Evolutionary conservation across 2,329 filamentous ascomycete genomes (phyloP).

Genomic region (Fusarium incarnatum): DNA sequence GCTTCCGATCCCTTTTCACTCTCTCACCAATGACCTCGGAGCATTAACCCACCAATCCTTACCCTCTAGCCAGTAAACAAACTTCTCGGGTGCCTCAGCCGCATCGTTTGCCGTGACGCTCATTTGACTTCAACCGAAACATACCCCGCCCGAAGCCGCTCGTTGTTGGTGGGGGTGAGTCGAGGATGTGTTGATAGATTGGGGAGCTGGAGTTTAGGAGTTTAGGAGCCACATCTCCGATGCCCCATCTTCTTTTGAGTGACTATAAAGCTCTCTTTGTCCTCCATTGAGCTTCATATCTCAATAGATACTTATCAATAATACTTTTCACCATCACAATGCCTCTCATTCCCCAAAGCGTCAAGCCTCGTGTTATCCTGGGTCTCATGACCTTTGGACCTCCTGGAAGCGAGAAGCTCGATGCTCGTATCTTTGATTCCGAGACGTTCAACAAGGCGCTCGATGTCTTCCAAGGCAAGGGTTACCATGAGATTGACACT

Average conservation of each 20-base stretch:
- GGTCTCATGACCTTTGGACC: slow-evolving; percentile 89
- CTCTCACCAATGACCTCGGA: background rate
- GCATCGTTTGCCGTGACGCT: slow-evolving; percentile 3
- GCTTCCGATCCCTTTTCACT: background rate
- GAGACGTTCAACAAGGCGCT: slow-evolving; percentile 77
- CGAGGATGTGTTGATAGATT: slow-evolving; percentile 20
- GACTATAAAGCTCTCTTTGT: slow-evolving; percentile 17
- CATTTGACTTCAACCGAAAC: slow-evolving; percentile 9
- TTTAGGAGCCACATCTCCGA: slow-evolving; percentile 38
- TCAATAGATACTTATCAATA: background rate
- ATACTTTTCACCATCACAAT: slow-evolving; percentile 49
- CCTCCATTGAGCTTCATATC: background rate
- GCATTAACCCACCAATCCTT: slow-evolving; percentile 7
- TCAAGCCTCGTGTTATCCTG: slow-evolving; percentile 78
- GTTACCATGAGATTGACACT: slow-evolving; percentile 88
- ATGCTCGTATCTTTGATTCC: slow-evolving; percentile 76
- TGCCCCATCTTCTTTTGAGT: background rate
- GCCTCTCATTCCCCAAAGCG: slow-evolving; percentile 58
- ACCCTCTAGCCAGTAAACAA: background rate
- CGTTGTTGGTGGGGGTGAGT: slow-evolving; percentile 27
- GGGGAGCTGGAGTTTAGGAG: slow-evolving; percentile 37
- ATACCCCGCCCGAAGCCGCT: slow-evolving; percentile 34
- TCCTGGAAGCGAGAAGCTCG: slow-evolving; percentile 61
- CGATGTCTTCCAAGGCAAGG: slow-evolving; percentile 79
- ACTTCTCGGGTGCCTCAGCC: slow-evolving; percentile 1